Evolutionary conservation across 495 filamentous ascomycete species (phyloP).

Genomic region (Annulohypoxylon stygium): DNA sequence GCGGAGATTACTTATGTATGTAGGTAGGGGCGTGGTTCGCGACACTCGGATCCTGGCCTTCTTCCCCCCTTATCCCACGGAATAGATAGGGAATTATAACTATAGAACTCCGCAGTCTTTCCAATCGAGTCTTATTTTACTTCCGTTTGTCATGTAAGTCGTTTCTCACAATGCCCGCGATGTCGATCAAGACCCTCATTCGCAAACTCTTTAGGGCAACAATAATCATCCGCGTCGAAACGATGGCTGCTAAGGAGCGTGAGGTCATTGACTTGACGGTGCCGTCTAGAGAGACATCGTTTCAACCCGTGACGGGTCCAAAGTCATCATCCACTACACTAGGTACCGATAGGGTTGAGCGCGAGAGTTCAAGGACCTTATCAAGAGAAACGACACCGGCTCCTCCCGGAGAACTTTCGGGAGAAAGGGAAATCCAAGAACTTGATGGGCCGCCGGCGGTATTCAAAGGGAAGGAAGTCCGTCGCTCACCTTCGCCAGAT

Average conservation of each 20-base stretch:
- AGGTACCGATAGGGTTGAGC: not conserved
- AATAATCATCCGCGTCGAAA: conserved; percentile 20
- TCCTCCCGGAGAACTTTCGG: not conserved
- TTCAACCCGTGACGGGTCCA: not conserved
- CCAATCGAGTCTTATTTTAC: not conserved
- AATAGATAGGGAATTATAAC: conserved; percentile 13
- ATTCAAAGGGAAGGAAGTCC: conserved; percentile 20
- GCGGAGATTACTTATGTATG: conserved; percentile 13
- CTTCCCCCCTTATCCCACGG: not conserved
- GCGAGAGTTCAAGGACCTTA: conserved; percentile 8
- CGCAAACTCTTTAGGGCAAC: conserved; percentile 31
- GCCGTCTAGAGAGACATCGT: conserved; percentile 2
- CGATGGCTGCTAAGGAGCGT: not conserved
- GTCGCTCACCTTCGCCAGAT: not conserved
- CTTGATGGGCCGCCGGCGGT: conserved; percentile 7
- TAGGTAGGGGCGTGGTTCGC: not conserved
- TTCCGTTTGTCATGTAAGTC: conserved; percentile 25
- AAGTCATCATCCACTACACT: not conserved
- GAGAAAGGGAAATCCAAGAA: not conserved
- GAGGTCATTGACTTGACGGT: conserved; percentile 25
- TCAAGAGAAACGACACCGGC: conserved; percentile 17
- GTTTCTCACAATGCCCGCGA: not conserved
- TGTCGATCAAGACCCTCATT: conserved; percentile 34
- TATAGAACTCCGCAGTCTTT: not conserved
- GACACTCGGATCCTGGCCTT: not conserved